Base-by-base conservation (phyloP, 345 rosid species). In the Lagerstroemia speciosa region DNA sequence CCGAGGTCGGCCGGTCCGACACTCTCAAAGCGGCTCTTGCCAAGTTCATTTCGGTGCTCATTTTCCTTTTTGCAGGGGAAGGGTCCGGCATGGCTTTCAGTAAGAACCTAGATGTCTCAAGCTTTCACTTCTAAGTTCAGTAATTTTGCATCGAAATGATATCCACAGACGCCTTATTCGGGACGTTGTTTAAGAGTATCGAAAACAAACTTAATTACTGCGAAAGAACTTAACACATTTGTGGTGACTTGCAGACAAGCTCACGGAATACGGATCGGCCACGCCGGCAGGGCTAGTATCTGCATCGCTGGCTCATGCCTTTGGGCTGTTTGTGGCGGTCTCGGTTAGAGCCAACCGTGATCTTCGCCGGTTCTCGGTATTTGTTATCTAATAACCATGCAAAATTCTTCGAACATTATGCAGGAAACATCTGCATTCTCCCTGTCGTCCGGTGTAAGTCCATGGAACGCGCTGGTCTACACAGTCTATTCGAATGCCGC, bases 401-500 rank as follows among this genome's bases (percentile, higher is more conserved):
- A 3, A 30, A 36, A 7, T 11, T 38, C 8, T 32, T 31, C 20
- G 17, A 31, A 61, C 62, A 11, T 73, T 14, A 22, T 52, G 66
- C 78, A 87, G 93, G 75, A 71, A 72, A 88, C 91, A 33, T 66
- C 87, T 0, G 96, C 93, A 29, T 90, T 93, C 67, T 50, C 85
- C 12, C 71, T 92, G 3, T 92, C 98, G 1, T 61, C 87, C 1
- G 98, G 93, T 0, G 90, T 92, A 2, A 72, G 84, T 0, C 91
- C 74, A 63, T 81, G 87, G 91, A 87, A 92, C 69, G 97, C 95
- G 2, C 78, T 92, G 67, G 95, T 92, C 31, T 92, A 92, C 82
- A 93, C 96, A 0, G 98, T 90, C 0, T 93, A 90, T 30, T 97
- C 97, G 55, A 90, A 97, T 5, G 97, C 96, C 60, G 73, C 90